A percentile compares a stretch with the other conserved stretches of the same genome.
Evolutionary conservation across 257 asterid species (phyloP).

Genomic region (Solanum ahanhuiri): DNA sequence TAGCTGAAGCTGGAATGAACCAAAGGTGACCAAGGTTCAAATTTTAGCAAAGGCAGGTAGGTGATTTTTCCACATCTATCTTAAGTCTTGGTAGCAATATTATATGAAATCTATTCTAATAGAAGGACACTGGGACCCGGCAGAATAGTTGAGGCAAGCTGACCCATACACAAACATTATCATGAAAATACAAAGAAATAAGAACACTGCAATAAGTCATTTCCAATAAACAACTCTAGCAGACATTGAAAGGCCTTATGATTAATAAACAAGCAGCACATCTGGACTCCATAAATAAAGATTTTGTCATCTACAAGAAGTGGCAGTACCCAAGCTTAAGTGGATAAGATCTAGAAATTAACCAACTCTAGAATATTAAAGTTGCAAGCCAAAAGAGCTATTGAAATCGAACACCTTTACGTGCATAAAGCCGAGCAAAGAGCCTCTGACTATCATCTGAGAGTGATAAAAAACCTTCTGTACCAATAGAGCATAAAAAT

Average conservation of each 20-base stretch:
- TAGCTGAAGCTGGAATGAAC: not conserved
- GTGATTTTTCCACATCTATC: not conserved
- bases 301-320: not conserved
- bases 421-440: conserved; percentile 69
- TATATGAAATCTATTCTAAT: not conserved
- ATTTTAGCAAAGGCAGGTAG: not conserved
- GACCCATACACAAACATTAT: not conserved
- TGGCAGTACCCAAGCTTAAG: not conserved
- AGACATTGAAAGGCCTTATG: not conserved
- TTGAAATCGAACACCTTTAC: conserved; percentile 50
- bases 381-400: not conserved
- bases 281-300: not conserved
- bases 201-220: not conserved
- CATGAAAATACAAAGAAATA: not conserved
- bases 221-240: not conserved
- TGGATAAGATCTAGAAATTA: not conserved
- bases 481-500: conserved; percentile 7
- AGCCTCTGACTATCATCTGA: conserved; percentile 84
- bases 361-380: not conserved
- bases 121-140: not conserved
- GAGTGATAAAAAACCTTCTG: conserved; percentile 59
- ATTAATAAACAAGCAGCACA: not conserved
- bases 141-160: not conserved
- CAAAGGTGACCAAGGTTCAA: not conserved
- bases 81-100: not conserved